phyloP scores from a whole-genome alignment of 305 asterid species.

The Fraxinus velutina region DNA sequence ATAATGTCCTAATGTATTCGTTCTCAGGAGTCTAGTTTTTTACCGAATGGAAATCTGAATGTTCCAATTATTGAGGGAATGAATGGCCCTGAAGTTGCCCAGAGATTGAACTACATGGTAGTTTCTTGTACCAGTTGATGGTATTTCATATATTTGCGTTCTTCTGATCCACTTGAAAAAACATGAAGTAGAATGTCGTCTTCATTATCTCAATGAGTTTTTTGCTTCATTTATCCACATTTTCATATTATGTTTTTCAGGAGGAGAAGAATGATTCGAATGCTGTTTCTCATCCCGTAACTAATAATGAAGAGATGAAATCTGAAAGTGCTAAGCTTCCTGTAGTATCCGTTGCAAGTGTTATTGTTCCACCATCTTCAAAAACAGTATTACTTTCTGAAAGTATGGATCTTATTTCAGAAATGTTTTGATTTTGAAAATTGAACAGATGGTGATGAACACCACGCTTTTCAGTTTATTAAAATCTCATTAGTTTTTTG shows the following conservation, averaged over 20 bases:
- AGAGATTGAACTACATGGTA: constrained; percentile 58
- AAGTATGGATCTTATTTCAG: constrained; percentile 43
- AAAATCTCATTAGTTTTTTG: not conserved
- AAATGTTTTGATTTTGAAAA: not conserved
- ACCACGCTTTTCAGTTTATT: constrained; percentile 4
- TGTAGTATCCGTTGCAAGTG: constrained; percentile 42
- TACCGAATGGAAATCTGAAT: constrained; percentile 61
- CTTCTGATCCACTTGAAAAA: constrained; percentile 1
- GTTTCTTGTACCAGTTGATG: constrained; percentile 18
- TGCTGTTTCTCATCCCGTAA: constrained; percentile 41
- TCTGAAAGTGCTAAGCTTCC: constrained; percentile 56
- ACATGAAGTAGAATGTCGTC: not conserved
- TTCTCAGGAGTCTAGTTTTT: constrained; percentile 66
- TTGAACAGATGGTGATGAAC: constrained; percentile 9
- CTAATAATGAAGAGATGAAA: constrained; percentile 47
- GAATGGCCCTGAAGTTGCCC: constrained; percentile 72
- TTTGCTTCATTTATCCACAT: not conserved
- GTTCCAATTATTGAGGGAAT: constrained; percentile 72
- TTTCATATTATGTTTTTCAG: constrained; percentile 36
- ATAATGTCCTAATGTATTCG: constrained; percentile 13
- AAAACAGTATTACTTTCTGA: constrained; percentile 57
- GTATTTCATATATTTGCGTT: not conserved
- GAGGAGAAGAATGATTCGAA: constrained; percentile 50
- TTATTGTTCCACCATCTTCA: constrained; percentile 40
- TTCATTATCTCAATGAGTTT: not conserved